Base-by-base conservation (phyloP, 225 moss, liverwort and hornwort species). In the Physcomitrellopsis africana region DNA sequence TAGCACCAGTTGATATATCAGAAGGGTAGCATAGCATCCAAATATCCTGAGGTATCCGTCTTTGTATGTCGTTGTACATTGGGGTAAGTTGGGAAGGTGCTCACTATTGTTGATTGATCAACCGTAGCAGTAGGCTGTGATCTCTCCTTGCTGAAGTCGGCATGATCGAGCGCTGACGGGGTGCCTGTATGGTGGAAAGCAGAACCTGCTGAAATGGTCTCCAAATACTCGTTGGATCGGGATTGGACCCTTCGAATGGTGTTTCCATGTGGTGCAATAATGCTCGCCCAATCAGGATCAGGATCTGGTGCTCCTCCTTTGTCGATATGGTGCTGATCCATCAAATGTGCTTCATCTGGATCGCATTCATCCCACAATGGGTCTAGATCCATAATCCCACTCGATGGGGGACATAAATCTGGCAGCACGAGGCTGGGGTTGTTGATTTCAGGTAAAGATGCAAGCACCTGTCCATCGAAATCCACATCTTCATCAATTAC, bases 381-480 rank as follows among this genome's bases (percentile, higher is more conserved):
- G 23, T 59, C 78, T 23, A 78, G 72, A 19, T 84, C 68, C 78
- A 68, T 12, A 19, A 53, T 58, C 65, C 68, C 81, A 72, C 75
- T 23, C 7, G 72, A 51, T 75, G 76, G 71, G 15, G 92, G 81
- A 18, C 83, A 89, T 10, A 85, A 62, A 51, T 89, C 80, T 37
- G 96, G 89, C 10, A 91, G 81, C 65, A 83, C 45, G 14, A 89
- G 72, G 71, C 80, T 88, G 13, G 92, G 81, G 69, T 91, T 81
- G 26, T 90, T 86, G 65, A 96, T 79, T 72, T 94, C 94, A 0
- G 96, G 96, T 32, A 91, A 77, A 15, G 92, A 96, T 43, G 94
- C 94, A 54, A 87, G 83, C 51, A 94, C 84, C 84, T 84, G 78
- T 12, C 68, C 69, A 69, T 63, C 58, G 26, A 13, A 58, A 23